A percentile compares a stretch with the other conserved stretches of the same genome.
phyloP scores from a whole-genome alignment of 2,329 filamentous ascomycete species.

The Bisporella sp. region DNA sequence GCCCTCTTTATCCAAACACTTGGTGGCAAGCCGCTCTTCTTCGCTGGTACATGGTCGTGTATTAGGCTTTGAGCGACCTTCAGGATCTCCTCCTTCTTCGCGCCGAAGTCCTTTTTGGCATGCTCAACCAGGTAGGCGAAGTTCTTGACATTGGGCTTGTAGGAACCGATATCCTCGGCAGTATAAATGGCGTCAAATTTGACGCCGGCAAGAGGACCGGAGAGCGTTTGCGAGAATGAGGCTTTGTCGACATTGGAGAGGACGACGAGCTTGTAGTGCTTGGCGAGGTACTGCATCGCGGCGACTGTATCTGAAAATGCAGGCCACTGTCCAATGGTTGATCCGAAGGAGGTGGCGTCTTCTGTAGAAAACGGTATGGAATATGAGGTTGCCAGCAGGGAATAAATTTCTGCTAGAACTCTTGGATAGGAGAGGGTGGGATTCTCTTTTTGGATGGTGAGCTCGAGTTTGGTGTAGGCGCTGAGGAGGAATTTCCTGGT shows the following conservation, averaged over 20 bases:
- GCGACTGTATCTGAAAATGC: constrained; percentile 42
- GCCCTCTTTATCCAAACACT: constrained; percentile 53
- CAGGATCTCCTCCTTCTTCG: constrained; percentile 48
- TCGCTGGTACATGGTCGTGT: constrained; percentile 63
- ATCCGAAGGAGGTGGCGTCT: constrained; percentile 34
- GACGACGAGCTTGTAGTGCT: constrained; percentile 43
- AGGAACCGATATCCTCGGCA: constrained; percentile 63
- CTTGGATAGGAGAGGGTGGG: constrained; percentile 44
- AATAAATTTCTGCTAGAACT: constrained; percentile 37
- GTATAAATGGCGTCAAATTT: constrained; percentile 57
- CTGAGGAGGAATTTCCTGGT: constrained; percentile 6
- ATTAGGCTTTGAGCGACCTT: constrained; percentile 64
- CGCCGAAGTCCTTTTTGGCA: constrained; percentile 45
- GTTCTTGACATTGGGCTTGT: constrained; percentile 61
- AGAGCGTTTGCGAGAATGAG: constrained; percentile 39
- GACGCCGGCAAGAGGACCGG: constrained; percentile 40
- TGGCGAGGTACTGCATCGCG: constrained; percentile 36
- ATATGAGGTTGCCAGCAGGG: constrained; percentile 29
- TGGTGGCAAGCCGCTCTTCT: constrained; percentile 45
- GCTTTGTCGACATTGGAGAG: constrained; percentile 50
- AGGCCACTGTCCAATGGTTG: constrained; percentile 36
- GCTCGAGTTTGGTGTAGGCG: constrained; percentile 13
- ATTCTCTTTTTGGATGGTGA: constrained; percentile 34
- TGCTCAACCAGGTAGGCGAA: constrained; percentile 58
- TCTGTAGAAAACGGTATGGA: constrained; percentile 19